Conservation (phyloP, 2,329 filamentous ascomycete species). For the Seiridium cupressi region DNA sequence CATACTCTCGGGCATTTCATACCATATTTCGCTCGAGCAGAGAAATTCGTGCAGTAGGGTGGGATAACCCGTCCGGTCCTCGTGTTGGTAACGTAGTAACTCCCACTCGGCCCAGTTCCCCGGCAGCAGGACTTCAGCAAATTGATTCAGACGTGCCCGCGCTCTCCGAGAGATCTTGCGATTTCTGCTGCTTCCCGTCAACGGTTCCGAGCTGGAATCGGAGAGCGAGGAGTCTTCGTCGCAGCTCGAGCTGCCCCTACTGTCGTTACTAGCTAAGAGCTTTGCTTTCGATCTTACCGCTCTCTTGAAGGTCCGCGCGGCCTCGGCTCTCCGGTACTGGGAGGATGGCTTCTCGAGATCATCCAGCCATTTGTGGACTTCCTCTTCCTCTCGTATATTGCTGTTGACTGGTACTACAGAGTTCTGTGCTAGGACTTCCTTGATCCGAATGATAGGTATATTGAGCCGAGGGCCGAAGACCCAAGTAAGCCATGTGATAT, state of each 20-base stretch:
- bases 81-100: not conserved
- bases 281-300: not conserved
- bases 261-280: not conserved
- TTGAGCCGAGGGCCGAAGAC: not conserved
- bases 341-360: not conserved
- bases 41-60: not conserved
- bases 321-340: not conserved
- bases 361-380: not conserved
- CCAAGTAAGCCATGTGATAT: not conserved
- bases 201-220: not conserved
- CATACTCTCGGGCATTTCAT: not conserved
- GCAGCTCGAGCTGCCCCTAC: not conserved
- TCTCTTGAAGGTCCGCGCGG: not conserved
- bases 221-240: not conserved
- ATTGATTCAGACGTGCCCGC: not conserved
- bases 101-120: not conserved
- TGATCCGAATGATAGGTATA: not conserved
- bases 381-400: not conserved
- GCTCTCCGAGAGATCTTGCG: not conserved
- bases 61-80: not conserved
- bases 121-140: not conserved
- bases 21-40: not conserved
- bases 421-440: not conserved
- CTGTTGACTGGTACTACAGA: not conserved
- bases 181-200: not conserved